phyloP scores from a whole-genome alignment of 2,329 filamentous ascomycete species.

The Penicillium thymicola region DNA sequence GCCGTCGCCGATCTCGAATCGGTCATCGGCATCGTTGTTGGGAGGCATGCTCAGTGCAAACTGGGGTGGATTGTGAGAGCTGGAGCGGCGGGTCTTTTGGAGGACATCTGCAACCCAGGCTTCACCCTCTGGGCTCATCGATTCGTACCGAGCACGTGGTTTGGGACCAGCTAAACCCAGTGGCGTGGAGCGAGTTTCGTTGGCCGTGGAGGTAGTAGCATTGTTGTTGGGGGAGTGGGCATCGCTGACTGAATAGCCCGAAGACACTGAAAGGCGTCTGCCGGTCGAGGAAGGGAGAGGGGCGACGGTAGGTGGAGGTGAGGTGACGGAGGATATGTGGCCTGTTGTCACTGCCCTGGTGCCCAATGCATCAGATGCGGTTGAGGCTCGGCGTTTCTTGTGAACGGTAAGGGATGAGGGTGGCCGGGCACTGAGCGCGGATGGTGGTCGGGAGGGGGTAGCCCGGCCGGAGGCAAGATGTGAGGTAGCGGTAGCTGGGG shows the following conservation, averaged over 20 bases:
- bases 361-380: constrained; percentile 30
- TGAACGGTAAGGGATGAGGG: constrained; percentile 40
- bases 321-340: constrained; percentile 29
- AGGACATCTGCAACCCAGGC: constrained; percentile 49
- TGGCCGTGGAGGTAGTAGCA: constrained; percentile 8
- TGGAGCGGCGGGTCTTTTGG: constrained; percentile 42
- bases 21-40: constrained; percentile 16
- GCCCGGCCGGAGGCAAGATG: constrained; percentile 28
- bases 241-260: constrained; percentile 35
- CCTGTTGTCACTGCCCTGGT: constrained; percentile 29
- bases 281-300: constrained; percentile 19
- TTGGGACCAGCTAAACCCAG: constrained; percentile 47
- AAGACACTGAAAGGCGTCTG: constrained; percentile 39
- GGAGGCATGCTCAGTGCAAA: constrained; percentile 22
- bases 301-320: constrained; percentile 19
- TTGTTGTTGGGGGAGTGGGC: constrained; percentile 25
- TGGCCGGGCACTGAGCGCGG: constrained; percentile 37
- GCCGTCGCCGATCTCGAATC: neutral
- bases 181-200: constrained; percentile 33
- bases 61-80: constrained; percentile 30
- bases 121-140: constrained; percentile 46
- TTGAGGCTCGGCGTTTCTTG: constrained; percentile 39
- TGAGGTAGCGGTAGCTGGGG: constrained; percentile 17
- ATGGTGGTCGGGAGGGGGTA: constrained; percentile 38
- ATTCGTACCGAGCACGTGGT: constrained; percentile 37